These are phyloP conservation scores for Triticum urartu DNA, from an alignment of 176 grass and related monocot genomes.

Conservation along the genomic window DNA sequence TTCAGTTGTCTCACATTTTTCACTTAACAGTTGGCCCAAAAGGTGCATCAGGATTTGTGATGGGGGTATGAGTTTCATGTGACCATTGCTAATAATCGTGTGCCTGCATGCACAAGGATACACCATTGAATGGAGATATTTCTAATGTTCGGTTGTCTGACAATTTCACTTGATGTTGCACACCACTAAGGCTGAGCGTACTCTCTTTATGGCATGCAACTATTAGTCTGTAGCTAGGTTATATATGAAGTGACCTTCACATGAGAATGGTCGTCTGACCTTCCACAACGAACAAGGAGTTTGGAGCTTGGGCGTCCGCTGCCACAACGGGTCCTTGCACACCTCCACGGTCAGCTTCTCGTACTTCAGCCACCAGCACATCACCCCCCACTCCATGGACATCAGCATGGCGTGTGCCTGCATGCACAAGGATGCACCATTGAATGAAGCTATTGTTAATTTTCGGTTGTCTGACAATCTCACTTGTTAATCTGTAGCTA, in stretches of 20 bases:
- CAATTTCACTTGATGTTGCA: not conserved
- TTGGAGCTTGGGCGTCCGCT: too few relatives aligned
- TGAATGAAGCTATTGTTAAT: not conserved
- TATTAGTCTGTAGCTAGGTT: not conserved
- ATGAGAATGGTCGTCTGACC: too few relatives aligned
- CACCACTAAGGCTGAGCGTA: not conserved
- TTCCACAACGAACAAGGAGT: too few relatives aligned
- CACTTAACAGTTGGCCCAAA: not conserved
- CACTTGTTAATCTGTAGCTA: not conserved
- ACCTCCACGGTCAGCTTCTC: too few relatives aligned
- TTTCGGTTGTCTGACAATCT: not conserved
- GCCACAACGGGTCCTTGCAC: too few relatives aligned
- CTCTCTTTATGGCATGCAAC: not conserved
- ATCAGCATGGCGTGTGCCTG: too few relatives aligned
- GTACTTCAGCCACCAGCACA: too few relatives aligned
- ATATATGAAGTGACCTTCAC: not conserved
- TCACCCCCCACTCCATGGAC: too few relatives aligned
- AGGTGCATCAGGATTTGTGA: not conserved
- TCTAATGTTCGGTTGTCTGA: not conserved
- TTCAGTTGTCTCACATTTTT: not conserved
- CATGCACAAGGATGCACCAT: too few relatives aligned
- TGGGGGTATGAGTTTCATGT: not conserved
- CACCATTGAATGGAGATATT: not conserved
- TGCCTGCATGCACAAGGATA: conserved; percentile 36
- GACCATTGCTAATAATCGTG: not conserved